Conservation (phyloP, 2,329 filamentous ascomycete genomes). For the Fusarium brevicatenulatum region DNA sequence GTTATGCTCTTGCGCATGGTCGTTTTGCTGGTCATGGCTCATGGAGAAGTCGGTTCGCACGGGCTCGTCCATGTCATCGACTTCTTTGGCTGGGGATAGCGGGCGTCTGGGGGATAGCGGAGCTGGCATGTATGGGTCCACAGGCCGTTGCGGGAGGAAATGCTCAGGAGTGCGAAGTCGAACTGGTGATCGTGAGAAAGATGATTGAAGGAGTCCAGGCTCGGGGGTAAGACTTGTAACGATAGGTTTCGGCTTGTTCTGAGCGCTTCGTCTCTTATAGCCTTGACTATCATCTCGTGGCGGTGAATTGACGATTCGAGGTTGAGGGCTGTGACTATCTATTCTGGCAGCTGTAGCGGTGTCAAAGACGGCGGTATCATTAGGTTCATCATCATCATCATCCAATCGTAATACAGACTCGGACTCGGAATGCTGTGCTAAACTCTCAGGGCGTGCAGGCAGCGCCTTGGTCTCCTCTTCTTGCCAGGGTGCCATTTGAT, state of each 20-base stretch:
- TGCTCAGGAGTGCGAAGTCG: constrained; percentile 46
- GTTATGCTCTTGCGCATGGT: constrained; percentile 5
- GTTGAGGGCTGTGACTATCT: constrained; percentile 37
- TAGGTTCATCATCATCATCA: constrained; percentile 56
- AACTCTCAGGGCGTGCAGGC: constrained; percentile 74
- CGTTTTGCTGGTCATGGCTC: constrained; percentile 14
- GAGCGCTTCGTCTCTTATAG: constrained; percentile 36
- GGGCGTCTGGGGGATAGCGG: constrained; percentile 75
- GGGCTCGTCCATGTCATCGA: constrained; percentile 40
- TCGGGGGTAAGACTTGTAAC: constrained; percentile 41
- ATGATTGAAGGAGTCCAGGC: constrained; percentile 58
- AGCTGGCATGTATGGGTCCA: constrained; percentile 73
- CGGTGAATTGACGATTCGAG: constrained; percentile 37
- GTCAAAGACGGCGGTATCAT: constrained; percentile 59
- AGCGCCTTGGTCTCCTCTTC: constrained; percentile 75
- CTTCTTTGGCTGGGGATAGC: constrained; percentile 53
- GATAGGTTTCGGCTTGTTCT: constrained; percentile 41
- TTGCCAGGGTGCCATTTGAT: constrained; percentile 71
- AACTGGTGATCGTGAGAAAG: constrained; percentile 62
- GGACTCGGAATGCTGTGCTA: constrained; percentile 40
- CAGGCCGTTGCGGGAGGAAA: constrained; percentile 58
- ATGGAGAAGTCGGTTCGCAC: constrained; percentile 52
- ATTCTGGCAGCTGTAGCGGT: constrained; percentile 65
- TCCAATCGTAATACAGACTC: constrained; percentile 32
- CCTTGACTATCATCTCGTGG: constrained; percentile 37